A percentile compares a stretch with the other conserved stretches of the same genome.
Conservation (phyloP, 2,329 filamentous ascomycete genomes). For the Xylariaceae sp. region DNA sequence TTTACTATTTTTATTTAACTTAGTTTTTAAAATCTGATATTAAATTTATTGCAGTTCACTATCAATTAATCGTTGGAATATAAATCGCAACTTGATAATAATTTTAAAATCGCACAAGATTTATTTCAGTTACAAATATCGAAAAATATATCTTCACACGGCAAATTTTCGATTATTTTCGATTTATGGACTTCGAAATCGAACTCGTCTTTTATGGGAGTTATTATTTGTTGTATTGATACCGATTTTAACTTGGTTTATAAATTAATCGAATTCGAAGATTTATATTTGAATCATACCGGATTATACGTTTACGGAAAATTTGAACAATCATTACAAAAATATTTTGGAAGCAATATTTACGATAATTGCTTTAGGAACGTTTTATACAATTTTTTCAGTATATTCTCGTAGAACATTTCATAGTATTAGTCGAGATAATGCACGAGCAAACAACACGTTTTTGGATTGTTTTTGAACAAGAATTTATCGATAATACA, state of each 20-base stretch:
- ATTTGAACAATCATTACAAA: too few relatives aligned
- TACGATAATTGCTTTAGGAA: not conserved
- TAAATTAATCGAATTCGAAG: not conserved
- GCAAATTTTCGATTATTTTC: not conserved
- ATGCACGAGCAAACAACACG: not conserved
- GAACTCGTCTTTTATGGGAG: too few relatives aligned
- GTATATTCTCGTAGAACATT: not conserved
- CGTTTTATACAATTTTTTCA: not conserved
- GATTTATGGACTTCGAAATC: too few relatives aligned
- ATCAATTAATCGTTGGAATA: not conserved
- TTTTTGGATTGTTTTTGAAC: not conserved
- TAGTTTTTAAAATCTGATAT: not conserved
- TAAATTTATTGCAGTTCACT: not conserved
- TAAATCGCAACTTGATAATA: not conserved
- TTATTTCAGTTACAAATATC: too few relatives aligned
- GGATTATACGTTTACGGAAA: not conserved
- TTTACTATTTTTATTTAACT: not conserved
- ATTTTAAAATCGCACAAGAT: too few relatives aligned
- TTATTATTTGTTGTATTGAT: too few relatives aligned
- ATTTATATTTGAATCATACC: too few relatives aligned
- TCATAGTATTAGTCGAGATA: too few relatives aligned
- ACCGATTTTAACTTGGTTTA: not conserved
- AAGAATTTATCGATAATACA: not conserved
- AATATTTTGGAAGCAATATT: too few relatives aligned
- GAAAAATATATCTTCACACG: too few relatives aligned